These are phyloP conservation scores for Quercus engelmannii DNA, from an alignment of 306 rosid genomes.

Conservation along the genomic window DNA sequence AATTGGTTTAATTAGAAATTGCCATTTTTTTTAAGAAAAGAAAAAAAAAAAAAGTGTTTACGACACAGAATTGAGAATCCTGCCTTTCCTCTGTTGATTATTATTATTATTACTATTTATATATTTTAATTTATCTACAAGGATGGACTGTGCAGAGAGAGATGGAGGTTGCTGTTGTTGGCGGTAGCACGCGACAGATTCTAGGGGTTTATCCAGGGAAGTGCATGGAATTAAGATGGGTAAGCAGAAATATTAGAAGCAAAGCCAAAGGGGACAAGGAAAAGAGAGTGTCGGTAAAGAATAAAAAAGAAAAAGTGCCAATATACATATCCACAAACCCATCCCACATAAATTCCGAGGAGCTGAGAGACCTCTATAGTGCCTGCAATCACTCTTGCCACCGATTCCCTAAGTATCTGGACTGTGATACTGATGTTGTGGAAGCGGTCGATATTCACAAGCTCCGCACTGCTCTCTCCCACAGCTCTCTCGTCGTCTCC, in stretches of 20 bases:
- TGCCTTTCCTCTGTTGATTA: no score
- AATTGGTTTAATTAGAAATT: no score
- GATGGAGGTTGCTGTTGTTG: not conserved
- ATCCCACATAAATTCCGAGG: conserved; percentile 44
- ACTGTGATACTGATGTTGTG: conserved; percentile 2
- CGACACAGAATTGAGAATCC: no score
- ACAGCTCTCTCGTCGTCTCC: conserved; percentile 63
- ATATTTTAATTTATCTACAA: not conserved
- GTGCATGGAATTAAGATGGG: conserved; percentile 53
- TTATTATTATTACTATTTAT: no score
- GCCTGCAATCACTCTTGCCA: conserved; percentile 52
- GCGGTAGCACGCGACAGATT: not conserved
- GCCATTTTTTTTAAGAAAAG: no score
- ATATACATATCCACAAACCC: conserved; percentile 57
- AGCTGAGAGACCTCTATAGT: conserved; percentile 48
- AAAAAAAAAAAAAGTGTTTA: no score
- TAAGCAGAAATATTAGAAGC: conserved; percentile 16
- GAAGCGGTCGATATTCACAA: conserved; percentile 48
- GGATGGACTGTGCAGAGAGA: not conserved
- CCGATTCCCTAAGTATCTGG: conserved; percentile 34
- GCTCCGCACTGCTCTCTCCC: conserved; percentile 66
- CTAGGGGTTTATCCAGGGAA: conserved; percentile 14
- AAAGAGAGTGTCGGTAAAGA: not conserved
- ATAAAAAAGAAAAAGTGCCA: conserved; percentile 34
- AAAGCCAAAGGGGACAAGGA: not conserved